Evolutionary conservation across 164 flowering plant species (phyloP).

Genomic region (Vitis amurensis): DNA sequence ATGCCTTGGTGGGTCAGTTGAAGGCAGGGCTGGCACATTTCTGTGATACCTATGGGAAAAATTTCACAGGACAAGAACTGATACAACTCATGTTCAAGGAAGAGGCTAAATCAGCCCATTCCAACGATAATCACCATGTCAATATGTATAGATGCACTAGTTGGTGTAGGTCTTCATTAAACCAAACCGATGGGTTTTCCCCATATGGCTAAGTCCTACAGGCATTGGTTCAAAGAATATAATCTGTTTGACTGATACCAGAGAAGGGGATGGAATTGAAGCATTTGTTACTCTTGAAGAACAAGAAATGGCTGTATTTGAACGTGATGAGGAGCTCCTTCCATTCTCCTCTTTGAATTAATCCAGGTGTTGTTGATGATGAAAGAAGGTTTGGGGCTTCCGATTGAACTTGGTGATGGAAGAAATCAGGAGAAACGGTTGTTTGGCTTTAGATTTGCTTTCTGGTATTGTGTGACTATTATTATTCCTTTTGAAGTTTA

Average conservation of each 20-base stretch:
- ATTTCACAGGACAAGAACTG: not conserved
- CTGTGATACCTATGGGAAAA: not conserved
- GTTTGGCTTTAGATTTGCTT: too few species aligned
- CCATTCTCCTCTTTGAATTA: not conserved
- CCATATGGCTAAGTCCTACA: not conserved
- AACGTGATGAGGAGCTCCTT: constrained; percentile 3
- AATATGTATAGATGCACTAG: not conserved
- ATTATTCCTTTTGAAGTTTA: too few species aligned
- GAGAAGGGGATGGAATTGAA: constrained; percentile 7
- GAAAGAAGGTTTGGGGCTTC: too few species aligned
- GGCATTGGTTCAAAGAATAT: not conserved
- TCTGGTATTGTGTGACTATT: too few species aligned
- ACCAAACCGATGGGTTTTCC: not conserved
- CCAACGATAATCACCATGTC: not conserved
- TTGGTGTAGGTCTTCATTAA: constrained; percentile 1
- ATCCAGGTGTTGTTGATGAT: too few species aligned
- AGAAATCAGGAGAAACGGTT: too few species aligned
- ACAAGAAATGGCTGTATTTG: constrained; percentile 1
- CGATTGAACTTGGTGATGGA: too few species aligned
- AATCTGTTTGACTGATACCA: constrained; percentile 1
- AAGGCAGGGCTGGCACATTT: not conserved
- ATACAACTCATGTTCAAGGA: not conserved
- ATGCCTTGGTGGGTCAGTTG: not conserved
- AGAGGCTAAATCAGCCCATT: too few species aligned
- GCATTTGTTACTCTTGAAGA: constrained; percentile 1